Percentiles rank a stretch among this genome's conserved stretches.
These are phyloP conservation scores for Aegilops tauschii DNA, from an alignment of 176 grass and related monocot genomes.

Conservation along the genomic window DNA sequence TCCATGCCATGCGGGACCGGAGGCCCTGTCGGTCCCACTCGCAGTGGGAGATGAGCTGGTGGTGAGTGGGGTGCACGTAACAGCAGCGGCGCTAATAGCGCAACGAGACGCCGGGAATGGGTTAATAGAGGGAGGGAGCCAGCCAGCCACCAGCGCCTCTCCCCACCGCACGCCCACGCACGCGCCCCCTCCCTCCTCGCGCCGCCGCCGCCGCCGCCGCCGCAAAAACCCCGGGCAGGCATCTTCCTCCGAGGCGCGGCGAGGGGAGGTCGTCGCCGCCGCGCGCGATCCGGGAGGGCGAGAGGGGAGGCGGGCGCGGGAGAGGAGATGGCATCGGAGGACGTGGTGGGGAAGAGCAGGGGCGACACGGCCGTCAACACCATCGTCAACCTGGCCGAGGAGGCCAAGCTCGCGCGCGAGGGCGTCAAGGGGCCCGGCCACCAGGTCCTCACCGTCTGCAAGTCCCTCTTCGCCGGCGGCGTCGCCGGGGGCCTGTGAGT, in stretches of 20 bases:
- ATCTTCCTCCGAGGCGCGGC: background rate
- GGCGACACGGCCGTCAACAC: conserved; percentile 88
- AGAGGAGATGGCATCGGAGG: conserved; percentile 85
- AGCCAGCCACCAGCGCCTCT: conserved; percentile 1
- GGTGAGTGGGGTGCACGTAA: background rate
- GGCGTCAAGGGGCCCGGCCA: conserved; percentile 80
- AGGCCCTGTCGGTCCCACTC: accelerated
- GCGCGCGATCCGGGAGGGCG: conserved; percentile 32
- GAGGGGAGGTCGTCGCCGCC: background rate
- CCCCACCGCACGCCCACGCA: background rate
- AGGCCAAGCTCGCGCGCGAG: conserved; percentile 94
- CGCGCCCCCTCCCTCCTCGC: background rate
- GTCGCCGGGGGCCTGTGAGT: conserved; percentile 94
- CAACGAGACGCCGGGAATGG: background rate
- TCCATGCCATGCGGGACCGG: accelerated
- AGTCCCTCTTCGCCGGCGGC: conserved; percentile 91
- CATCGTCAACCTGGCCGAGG: conserved; percentile 96
- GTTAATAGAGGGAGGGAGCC: conserved; percentile 7
- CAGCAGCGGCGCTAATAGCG: background rate
- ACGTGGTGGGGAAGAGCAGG: conserved; percentile 95
- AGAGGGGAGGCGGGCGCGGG: background rate
- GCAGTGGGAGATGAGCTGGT: accelerated
- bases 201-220: conserved; percentile 24
- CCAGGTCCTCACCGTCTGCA: conserved; percentile 74
- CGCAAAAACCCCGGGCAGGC: background rate